A percentile compares a stretch with the other conserved stretches of the same genome.
Conservation (phyloP, 441 rosid genomes). For the Aleurites moluccanus region DNA sequence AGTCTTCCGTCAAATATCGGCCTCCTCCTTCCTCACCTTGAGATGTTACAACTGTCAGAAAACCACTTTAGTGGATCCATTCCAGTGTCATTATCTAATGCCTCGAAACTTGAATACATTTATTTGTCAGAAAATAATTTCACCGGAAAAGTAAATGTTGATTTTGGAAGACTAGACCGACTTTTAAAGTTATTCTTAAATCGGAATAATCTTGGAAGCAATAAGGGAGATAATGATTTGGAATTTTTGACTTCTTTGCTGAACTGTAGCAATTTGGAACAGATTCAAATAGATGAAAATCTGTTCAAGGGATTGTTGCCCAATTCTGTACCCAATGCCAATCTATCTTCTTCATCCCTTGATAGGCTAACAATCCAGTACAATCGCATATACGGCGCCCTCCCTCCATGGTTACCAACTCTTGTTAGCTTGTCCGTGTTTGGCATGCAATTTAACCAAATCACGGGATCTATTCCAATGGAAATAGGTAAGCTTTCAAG, state of each 20-base stretch:
- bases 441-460: neutral
- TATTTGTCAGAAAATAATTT: neutral
- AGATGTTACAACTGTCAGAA: neutral
- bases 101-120: neutral
- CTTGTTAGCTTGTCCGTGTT: neutral
- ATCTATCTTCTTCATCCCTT: neutral
- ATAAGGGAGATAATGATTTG: neutral
- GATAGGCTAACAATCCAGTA: neutral
- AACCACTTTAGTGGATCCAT: conserved; percentile 11
- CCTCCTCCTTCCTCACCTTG: conserved; percentile 3
- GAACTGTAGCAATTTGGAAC: neutral
- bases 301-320: conserved; percentile 9
- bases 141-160: conserved; percentile 20
- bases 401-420: neutral
- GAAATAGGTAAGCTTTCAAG: conserved; percentile 10
- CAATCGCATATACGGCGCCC: neutral
- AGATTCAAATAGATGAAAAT: neutral
- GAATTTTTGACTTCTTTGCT: conserved; percentile 16
- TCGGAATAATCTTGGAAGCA: neutral
- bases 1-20: conserved; percentile 13
- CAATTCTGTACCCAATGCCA: neutral
- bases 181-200: neutral
- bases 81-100: conserved; percentile 26
- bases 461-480: conserved; percentile 20
- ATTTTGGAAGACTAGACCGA: conserved; percentile 11